A percentile compares a stretch with the other conserved stretches of the same genome.
phyloP scores from a whole-genome alignment of 345 rosid species.

The Eutrema heterophyllum region DNA sequence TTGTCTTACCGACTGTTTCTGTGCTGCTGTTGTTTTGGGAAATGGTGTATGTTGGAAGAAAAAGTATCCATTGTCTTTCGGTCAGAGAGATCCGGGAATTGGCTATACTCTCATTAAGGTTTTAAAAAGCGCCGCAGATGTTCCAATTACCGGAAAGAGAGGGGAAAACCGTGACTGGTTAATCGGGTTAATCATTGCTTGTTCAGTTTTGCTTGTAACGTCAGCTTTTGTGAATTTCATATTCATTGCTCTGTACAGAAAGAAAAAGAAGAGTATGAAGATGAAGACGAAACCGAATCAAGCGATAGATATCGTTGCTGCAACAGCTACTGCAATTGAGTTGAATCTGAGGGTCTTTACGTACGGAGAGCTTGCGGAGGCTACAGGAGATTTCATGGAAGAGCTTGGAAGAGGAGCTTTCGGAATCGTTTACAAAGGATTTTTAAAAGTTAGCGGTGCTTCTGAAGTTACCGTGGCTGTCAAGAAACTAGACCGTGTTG shows the following conservation, averaged over 20 bases:
- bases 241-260: background rate
- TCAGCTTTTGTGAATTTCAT: background rate
- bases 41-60: slow-evolving; percentile 50
- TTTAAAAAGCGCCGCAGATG: background rate
- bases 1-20: slow-evolving; percentile 55
- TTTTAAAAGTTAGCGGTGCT: slow-evolving; percentile 10
- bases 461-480: slow-evolving; percentile 36
- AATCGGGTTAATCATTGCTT: background rate
- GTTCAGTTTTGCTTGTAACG: background rate
- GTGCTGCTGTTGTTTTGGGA: slow-evolving; percentile 40
- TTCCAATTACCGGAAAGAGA: background rate
- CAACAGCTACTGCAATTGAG: slow-evolving; percentile 5
- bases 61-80: slow-evolving; percentile 43
- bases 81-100: slow-evolving; percentile 7
- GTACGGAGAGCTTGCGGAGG: slow-evolving; percentile 29
- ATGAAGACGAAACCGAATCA: background rate
- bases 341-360: slow-evolving; percentile 36
- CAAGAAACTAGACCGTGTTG: slow-evolving; percentile 33
- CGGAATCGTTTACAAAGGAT: slow-evolving; percentile 39
- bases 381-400: slow-evolving; percentile 32
- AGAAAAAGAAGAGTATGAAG: background rate
- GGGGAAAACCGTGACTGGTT: background rate
- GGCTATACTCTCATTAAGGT: slow-evolving; percentile 41
- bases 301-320: background rate
- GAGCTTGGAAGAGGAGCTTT: slow-evolving; percentile 43